Base-by-base conservation (phyloP, 2,329 filamentous ascomycete genomes). In the Amphichorda felina region DNA sequence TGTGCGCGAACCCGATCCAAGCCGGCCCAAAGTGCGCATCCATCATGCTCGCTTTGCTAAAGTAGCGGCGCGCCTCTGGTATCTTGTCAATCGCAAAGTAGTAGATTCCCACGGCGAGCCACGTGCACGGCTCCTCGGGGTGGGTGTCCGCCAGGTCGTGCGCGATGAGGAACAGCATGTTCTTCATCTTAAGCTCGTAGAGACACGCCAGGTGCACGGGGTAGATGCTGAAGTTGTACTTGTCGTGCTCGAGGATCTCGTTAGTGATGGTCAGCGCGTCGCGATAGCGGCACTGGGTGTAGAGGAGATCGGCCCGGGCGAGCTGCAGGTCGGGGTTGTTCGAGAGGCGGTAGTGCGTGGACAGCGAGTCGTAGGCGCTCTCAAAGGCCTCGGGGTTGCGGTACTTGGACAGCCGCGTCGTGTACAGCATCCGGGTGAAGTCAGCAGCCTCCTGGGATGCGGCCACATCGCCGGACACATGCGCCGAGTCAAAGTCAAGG, bases 1-100 rank as follows among this genome's bases (percentile, higher is more conserved):
- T 98, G 56, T 98, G 93, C 1, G 91, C 91, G 52, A 98, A 98
- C 2, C 93, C 91, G 44, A 98, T 96, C 91, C 91, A 98, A 3
- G 91, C 91, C 1, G 91, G 85, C 0, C 89, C 89, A 49, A 94
- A 98, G 60, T 96, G 89, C 6, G 89, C 84, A 51, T 98, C 88
- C 79, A 98, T 89, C 66, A 96, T 82, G 44, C 85, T 94, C 4
- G 93, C 84, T 60, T 98, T 98, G 50, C 85, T 94, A 57, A 98
- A 98, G 64, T 91, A 98, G 27, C 89, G 78, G 9, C 91, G 78
- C 8, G 93, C 88, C 59, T 98, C 91, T 4, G 91, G 82, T 39
- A 98, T 86, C 50, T 87, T 88, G 46, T 78, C 75, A 36, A 88
- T 94, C 13, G 81, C 70, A 43, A 96, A 79, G 58, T 98, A 98